A percentile compares a stretch with the other conserved stretches of the same genome.
Conservation (phyloP, 1,139 yeast genomes). For the Yamadazyma buinensis region DNA sequence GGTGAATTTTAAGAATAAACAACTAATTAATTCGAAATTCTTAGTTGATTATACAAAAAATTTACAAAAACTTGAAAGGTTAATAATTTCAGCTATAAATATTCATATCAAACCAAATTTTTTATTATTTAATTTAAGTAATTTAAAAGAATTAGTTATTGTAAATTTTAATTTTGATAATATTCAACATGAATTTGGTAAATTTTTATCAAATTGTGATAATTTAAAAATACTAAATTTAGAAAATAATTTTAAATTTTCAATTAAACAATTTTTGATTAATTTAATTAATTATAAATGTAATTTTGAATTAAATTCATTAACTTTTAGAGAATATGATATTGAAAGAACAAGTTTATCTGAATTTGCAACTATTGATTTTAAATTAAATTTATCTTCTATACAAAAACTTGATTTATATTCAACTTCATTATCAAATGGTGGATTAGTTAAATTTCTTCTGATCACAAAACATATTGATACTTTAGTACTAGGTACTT, state of each 20-base stretch:
- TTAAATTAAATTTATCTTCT: constrained; percentile 20
- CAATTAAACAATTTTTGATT: constrained; percentile 26
- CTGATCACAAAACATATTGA: constrained; percentile 14
- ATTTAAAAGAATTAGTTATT: constrained; percentile 23
- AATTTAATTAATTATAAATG: constrained; percentile 30
- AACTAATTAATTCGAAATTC: neutral
- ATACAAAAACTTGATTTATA: constrained; percentile 33
- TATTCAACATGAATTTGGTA: constrained; percentile 26
- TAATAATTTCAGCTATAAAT: no score
- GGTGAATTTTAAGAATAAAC: constrained; percentile 4
- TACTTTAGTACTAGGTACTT: constrained; percentile 28
- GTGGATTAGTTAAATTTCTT: constrained; percentile 30
- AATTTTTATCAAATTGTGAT: constrained; percentile 20
- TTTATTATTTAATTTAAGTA: constrained; percentile 16
- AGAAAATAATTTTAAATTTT: constrained; percentile 32
- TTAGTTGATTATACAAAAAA: no score
- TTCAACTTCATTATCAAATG: constrained; percentile 28
- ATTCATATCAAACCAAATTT: constrained; percentile 1
- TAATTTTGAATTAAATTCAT: constrained; percentile 20
- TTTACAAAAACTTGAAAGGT: neutral
- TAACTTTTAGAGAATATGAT: constrained; percentile 29
- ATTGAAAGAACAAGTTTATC: constrained; percentile 18
- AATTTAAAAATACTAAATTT: constrained; percentile 22
- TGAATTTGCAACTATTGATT: constrained; percentile 17
- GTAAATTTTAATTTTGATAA: constrained; percentile 31